Conservation (phyloP, 768 basidiomycete genomes). For the Saitozyma sp. region DNA sequence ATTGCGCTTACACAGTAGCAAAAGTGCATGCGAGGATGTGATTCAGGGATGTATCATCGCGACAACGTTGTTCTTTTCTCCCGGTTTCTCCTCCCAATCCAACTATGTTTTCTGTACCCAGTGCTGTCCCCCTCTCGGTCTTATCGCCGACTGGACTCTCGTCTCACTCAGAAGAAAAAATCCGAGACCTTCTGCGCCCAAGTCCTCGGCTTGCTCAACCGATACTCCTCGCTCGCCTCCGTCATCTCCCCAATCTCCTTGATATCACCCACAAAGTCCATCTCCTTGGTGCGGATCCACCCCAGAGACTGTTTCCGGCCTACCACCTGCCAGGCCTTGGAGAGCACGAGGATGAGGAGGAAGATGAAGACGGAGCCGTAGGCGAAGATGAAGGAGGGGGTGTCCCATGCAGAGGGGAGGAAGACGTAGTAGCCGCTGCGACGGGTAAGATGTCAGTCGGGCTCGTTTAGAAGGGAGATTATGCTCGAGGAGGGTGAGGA, state of each 20-base stretch:
- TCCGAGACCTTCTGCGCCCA: slow-evolving; percentile 21
- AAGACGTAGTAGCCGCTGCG: slow-evolving; percentile 28
- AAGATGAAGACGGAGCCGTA: slow-evolving; percentile 16
- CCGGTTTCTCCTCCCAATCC: no score
- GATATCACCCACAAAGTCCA: slow-evolving; percentile 22
- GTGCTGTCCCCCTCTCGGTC: no score
- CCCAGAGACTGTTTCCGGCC: neutral
- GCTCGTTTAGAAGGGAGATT: no score
- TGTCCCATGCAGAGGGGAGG: slow-evolving; percentile 16
- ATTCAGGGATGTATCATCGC: no score
- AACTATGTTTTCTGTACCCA: no score
- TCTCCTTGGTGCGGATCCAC: slow-evolving; percentile 10
- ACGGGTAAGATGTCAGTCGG: no score
- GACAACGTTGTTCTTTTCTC: no score
- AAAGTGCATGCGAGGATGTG: no score
- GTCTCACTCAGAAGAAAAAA: slow-evolving; percentile 23
- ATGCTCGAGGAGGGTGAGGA: no score
- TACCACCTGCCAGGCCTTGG: slow-evolving; percentile 13
- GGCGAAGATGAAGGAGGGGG: slow-evolving; percentile 23
- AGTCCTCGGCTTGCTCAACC: slow-evolving; percentile 12
- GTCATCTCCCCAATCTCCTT: slow-evolving; percentile 25
- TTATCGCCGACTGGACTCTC: no score
- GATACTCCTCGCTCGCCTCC: slow-evolving; percentile 15
- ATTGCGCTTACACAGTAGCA: no score
- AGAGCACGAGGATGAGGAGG: slow-evolving; percentile 17